A percentile compares a stretch with the other conserved stretches of the same genome.
These are phyloP conservation scores for Moringa oleifera DNA, from an alignment of 345 rosid genomes.

Conservation along the genomic window DNA sequence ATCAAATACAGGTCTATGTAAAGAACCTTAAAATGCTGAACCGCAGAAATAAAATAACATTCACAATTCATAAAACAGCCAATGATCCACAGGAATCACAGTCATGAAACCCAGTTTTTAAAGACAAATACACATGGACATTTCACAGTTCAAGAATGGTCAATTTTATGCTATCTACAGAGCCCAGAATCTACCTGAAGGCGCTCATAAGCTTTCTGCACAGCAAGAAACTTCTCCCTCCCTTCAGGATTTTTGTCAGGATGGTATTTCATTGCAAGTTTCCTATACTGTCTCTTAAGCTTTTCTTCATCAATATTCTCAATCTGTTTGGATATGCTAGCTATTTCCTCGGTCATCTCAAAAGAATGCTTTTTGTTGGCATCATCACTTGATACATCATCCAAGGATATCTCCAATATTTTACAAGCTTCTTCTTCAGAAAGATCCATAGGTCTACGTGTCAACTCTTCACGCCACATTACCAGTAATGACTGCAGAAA, in stretches of 20 bases:
- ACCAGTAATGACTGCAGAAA: slow-evolving; percentile 87
- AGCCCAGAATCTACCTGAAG: slow-evolving; percentile 62
- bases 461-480: slow-evolving; percentile 99
- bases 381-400: slow-evolving; percentile 63
- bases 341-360: slow-evolving; percentile 45
- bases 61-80: not conserved
- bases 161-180: slow-evolving; percentile 3
- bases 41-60: not conserved
- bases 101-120: not conserved
- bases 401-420: slow-evolving; percentile 81
- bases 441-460: slow-evolving; percentile 97
- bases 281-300: slow-evolving; percentile 98
- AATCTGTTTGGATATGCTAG: slow-evolving; percentile 73
- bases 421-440: slow-evolving; percentile 98
- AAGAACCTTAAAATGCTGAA: not conserved
- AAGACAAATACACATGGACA: not conserved
- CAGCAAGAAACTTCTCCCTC: slow-evolving; percentile 95
- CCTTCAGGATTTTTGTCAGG: slow-evolving; percentile 99
- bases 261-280: slow-evolving; percentile 98
- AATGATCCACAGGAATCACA: not conserved
- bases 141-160: slow-evolving; percentile 9
- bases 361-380: slow-evolving; percentile 28
- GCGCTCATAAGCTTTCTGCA: slow-evolving; percentile 97
- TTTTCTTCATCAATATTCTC: slow-evolving; percentile 99
- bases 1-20: not conserved